Evolutionary conservation across 495 filamentous ascomycete genomes (phyloP), one percentile per base, ranked within the genome.

Genomic region (Entonaema liquescens): DNA sequence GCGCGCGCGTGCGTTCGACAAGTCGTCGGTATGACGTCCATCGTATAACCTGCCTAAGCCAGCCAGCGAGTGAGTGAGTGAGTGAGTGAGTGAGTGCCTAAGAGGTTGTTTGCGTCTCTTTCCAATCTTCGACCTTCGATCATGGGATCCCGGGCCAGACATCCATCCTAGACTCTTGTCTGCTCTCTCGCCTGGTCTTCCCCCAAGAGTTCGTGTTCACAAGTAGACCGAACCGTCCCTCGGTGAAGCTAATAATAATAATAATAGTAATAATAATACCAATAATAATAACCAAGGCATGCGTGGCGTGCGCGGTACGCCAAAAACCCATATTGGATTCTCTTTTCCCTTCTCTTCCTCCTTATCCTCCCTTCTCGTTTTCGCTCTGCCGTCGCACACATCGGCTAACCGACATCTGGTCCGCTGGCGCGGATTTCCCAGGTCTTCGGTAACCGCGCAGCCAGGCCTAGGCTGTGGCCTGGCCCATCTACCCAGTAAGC

Each of bases 1-100:
- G 29, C 59, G 70, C 60, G 69, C 64, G 65, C 57, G 57, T 61
- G 70, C 60, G 49, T 26, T 68, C 70, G 56, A 65, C 35, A 40
- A 21, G 42, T 50, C 31, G 60, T 40, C 55, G 21, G 56, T 65
- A 62, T 36, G 65, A 65, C 70, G 62, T 21, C 42, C 5, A 26
- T 53, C 55, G 53, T 40, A 50, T 12, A 28, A 1, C 60, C 38
- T 38, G 29, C 19, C 26, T 47, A 33, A 42, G 21, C 60, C 25
- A 52, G 21, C 40, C 6, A 5, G 26, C 40, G 11, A 33, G n/a
- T n/a, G n/a, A n/a, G n/a, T n/a, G n/a, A n/a, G n/a, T n/a, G n/a
- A n/a, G n/a, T n/a, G n/a, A n/a, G n/a, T n/a, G n/a, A n/a, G n/a
- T n/a, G n/a, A n/a, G n/a, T n/a, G n/a, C n/a, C n/a, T n/a, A n/a